Conservation (phyloP, 495 filamentous ascomycete genomes). For the Rhizodiscina lignyota region DNA sequence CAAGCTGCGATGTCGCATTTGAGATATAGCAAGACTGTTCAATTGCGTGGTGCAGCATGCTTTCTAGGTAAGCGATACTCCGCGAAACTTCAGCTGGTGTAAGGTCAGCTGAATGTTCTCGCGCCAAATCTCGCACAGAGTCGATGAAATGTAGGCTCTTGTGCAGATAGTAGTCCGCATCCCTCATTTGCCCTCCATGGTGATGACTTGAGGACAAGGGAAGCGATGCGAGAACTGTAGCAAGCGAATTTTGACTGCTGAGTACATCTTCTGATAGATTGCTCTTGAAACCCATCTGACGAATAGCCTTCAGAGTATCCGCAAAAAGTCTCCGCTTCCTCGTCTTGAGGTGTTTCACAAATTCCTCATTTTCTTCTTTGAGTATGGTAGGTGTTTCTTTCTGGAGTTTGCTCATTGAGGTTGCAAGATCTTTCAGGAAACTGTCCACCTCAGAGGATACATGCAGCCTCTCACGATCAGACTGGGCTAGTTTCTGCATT, state of each 20-base stretch:
- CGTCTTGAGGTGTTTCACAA: conserved; percentile 72
- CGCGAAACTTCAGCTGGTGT: conserved; percentile 58
- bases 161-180: conserved; percentile 60
- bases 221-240: conserved; percentile 38
- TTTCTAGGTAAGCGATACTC: conserved; percentile 68
- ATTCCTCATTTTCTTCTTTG: conserved; percentile 66
- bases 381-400: conserved; percentile 61
- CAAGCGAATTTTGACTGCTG: conserved; percentile 50
- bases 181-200: conserved; percentile 10
- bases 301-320: conserved; percentile 63
- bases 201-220: conserved; percentile 21
- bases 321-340: conserved; percentile 83
- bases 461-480: conserved; percentile 35
- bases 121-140: conserved; percentile 41
- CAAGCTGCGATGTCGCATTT: too few species aligned
- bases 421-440: conserved; percentile 49
- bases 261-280: conserved; percentile 56
- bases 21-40: too few species aligned
- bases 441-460: conserved; percentile 41
- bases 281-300: conserved; percentile 74
- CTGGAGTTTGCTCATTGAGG: conserved; percentile 52
- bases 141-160: conserved; percentile 55
- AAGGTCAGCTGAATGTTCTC: conserved; percentile 69
- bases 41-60: conserved; percentile 50
- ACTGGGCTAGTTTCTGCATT: conserved; percentile 41